phyloP scores from a whole-genome alignment of 2,329 filamentous ascomycete genomes.

The Rutstroemia sp. region DNA sequence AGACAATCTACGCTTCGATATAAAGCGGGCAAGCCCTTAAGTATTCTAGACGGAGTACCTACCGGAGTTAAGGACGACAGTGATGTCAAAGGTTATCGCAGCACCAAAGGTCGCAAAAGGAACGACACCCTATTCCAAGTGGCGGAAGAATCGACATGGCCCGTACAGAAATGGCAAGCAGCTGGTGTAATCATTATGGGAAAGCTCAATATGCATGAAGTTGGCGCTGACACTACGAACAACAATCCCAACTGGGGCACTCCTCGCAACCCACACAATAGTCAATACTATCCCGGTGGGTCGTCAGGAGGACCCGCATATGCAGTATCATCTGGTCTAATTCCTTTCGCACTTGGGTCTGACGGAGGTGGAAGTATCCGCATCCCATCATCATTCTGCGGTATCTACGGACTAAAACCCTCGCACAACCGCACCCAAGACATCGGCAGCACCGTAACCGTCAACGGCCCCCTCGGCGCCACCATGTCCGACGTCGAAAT shows the following conservation, averaged over 20 bases:
- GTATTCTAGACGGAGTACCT: constrained; percentile 74
- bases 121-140: constrained; percentile 72
- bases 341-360: constrained; percentile 69
- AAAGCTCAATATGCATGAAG: constrained; percentile 82
- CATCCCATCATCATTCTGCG: constrained; percentile 28
- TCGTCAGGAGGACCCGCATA: constrained; percentile 91
- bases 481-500: constrained; percentile 72
- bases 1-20: constrained; percentile 67
- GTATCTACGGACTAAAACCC: constrained; percentile 71
- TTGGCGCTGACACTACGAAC: constrained; percentile 70
- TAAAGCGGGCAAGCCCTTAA: constrained; percentile 54
- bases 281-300: constrained; percentile 68
- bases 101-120: constrained; percentile 65
- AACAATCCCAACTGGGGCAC: constrained; percentile 82
- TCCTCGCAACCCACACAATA: constrained; percentile 68
- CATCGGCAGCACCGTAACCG: constrained; percentile 47
- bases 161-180: constrained; percentile 60
- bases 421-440: constrained; percentile 62
- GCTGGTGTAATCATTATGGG: constrained; percentile 68
- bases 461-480: constrained; percentile 68
- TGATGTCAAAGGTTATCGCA: constrained; percentile 65
- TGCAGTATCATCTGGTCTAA: constrained; percentile 59
- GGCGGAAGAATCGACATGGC: constrained; percentile 62
- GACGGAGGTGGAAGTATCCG: constrained; percentile 69
- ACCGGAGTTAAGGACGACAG: constrained; percentile 80